Base-by-base conservation (phyloP, 768 basidiomycete species). In the Naganishia vaughanmartiniae region DNA sequence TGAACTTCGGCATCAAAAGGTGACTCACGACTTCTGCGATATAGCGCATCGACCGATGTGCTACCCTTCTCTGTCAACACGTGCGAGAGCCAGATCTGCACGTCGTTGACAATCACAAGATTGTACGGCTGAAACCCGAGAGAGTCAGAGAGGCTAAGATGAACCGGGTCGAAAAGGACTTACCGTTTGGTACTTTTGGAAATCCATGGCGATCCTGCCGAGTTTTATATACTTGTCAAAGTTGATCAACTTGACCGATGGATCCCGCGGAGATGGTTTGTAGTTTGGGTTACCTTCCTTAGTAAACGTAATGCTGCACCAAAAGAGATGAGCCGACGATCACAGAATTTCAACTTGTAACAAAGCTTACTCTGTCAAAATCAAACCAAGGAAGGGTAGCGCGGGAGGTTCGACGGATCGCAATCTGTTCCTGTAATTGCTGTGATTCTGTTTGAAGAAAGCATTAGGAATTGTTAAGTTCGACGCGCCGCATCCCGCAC, bases 211-310 rank as follows among this genome's bases (percentile, higher is more conserved):
- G 74, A 95, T 92, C 76, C 88, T 85, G 39, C 89, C 89, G 70
- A 94, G 85, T 79, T 92, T 95, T 77, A 90, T 90, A 76, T 96
- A 98, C 81, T 96, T 95, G 81, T 94, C 95, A 77, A 96, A 93
- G 82, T 99, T 99, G 79, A 98, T 85, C 46, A 99, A 83, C 75
- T 88, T 90, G 81, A 91, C 89, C 70, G 86, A 86, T 0, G 89
- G 84, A 66, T 88, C 88, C 69, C 87, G 80, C 0, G 93, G 90
- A 6, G 93, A 91, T 19, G 88, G 86, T 73, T 95, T 86, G 75
- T 89, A 84, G 17, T 90, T 89, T 19, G 91, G 89, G 79, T 97
- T 97, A 24, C 95, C 95, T 77, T 97, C 95, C 48, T 90, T 87
- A 78, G 92, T 95, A 82, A 98, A 98, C 7, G 93, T 97, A 70